A percentile compares a stretch with the other conserved stretches of the same genome.
phyloP scores from a whole-genome alignment of 2,329 filamentous ascomycete species.

The Alternaria conjuncta region DNA sequence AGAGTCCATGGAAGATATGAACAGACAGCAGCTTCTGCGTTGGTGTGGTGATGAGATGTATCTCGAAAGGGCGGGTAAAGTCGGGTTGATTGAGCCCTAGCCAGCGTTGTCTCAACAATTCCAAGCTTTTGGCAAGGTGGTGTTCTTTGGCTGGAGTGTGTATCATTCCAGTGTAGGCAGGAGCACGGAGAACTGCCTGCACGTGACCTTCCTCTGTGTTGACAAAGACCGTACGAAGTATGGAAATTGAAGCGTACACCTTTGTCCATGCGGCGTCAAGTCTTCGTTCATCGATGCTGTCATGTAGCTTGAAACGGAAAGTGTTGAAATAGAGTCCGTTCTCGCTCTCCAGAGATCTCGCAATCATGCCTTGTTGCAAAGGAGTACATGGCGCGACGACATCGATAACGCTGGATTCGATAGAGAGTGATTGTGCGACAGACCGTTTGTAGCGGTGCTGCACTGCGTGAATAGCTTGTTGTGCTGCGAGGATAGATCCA shows the following conservation, averaged over 20 bases:
- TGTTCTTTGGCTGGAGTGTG: constrained; percentile 33
- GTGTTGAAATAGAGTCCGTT: constrained; percentile 75
- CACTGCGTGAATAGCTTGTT: constrained; percentile 68
- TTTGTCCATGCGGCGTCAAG: constrained; percentile 66
- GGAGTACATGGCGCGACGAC: constrained; percentile 82
- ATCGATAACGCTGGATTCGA: constrained; percentile 66
- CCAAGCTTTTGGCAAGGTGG: constrained; percentile 32
- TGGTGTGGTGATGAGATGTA: constrained; percentile 52
- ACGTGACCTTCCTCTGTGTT: constrained; percentile 76
- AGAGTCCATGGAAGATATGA: constrained; percentile 83
- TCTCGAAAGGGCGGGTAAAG: constrained; percentile 60
- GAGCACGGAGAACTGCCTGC: constrained; percentile 68
- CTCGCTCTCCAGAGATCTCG: constrained; percentile 66
- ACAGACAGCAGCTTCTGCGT: constrained; percentile 59
- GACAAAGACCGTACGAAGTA: constrained; percentile 76
- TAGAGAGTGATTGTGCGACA: constrained; percentile 60
- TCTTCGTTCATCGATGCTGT: constrained; percentile 52
- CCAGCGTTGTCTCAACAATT: constrained; percentile 59
- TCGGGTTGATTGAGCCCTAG: constrained; percentile 58
- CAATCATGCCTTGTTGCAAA: constrained; percentile 85
- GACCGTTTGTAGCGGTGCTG: constrained; percentile 65
- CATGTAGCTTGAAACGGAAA: constrained; percentile 67
- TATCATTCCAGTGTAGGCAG: constrained; percentile 22
- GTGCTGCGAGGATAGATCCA: constrained; percentile 56
- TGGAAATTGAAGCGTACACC: constrained; percentile 61